A percentile compares a stretch with the other conserved stretches of the same genome.
Evolutionary conservation across 2,329 filamentous ascomycete species (phyloP).

Genomic region (Colletotrichum gloeosporioides): DNA sequence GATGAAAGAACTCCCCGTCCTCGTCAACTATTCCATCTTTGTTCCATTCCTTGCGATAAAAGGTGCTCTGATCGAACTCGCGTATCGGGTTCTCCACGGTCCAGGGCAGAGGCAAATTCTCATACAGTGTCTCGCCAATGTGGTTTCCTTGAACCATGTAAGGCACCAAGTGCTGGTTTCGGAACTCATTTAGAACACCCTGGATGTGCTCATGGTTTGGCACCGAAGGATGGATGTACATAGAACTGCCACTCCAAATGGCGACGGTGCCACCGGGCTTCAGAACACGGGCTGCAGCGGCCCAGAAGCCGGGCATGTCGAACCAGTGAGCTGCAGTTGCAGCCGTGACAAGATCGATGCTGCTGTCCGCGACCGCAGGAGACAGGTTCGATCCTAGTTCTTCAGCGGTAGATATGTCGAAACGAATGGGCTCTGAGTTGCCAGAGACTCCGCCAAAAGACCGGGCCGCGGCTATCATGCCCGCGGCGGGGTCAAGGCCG

Average conservation of each 20-base stretch:
- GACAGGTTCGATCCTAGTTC: constrained; percentile 37
- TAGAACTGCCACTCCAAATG: constrained; percentile 47
- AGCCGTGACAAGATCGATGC: constrained; percentile 55
- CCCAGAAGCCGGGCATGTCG: constrained; percentile 57
- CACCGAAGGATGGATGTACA: constrained; percentile 32
- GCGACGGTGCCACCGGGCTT: constrained; percentile 60
- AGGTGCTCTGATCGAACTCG: constrained; percentile 43
- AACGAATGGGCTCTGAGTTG: constrained; percentile 39
- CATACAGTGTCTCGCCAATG: constrained; percentile 45
- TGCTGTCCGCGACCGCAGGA: constrained; percentile 32
- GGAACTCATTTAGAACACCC: constrained; percentile 40
- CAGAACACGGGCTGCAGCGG: constrained; percentile 47
- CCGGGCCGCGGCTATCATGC: constrained; percentile 57
- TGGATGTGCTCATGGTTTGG: constrained; percentile 49
- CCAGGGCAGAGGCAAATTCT: constrained; percentile 55
- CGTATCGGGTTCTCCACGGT: constrained; percentile 32
- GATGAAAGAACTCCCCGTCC: constrained; percentile 31
- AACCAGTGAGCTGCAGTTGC: constrained; percentile 64
- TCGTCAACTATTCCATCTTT: constrained; percentile 25
- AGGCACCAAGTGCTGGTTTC: constrained; percentile 38
- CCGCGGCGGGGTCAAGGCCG: constrained; percentile 56
- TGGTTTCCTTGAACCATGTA: constrained; percentile 48
- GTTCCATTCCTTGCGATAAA: constrained; percentile 49
- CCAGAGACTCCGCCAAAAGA: constrained; percentile 35
- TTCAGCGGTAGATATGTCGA: constrained; percentile 49